Evolutionary conservation across 768 basidiomycete species (phyloP), one percentile per base, ranked within the genome.

Genomic region (Boletus sp.): DNA sequence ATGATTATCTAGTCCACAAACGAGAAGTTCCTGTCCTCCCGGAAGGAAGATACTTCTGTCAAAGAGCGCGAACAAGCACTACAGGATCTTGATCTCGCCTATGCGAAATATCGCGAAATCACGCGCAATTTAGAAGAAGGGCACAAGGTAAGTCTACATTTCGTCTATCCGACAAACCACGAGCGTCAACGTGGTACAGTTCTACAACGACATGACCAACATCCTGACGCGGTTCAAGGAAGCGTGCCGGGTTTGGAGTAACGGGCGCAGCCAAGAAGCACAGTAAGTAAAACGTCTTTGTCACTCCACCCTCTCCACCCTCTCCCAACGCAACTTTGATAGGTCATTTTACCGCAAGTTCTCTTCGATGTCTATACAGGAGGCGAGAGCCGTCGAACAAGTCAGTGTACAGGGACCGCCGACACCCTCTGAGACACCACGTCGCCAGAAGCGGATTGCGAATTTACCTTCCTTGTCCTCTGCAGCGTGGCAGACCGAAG

Each of bases 51-150:
- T 63, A 80, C 86, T 1, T 73, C 78, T 11, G 78, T 93, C 15
- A 90, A 89, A 63, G 86, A 85, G 44, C 81, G 97, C 15, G 93
- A 96, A 71, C 75, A 80, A 55, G 89, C 86, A 0, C 71, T 98
- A 27, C 91, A 92, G 65, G 82, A 83, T 13, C 82, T 96, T 40
- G 92, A 96, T 58, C 70, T 87, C 11, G 90, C 94, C 0, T 90
- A 90, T 70, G 85, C 85, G 72, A 93, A 92, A 64, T 97, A 93
- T 70, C 77, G 80, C 50, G 95, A 98, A 67, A 88, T 97, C 14
- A 78, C 76, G 2, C 80, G 82, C 47, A 94, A 98, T 70, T 74
- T 97, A 7, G 85, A 90, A 38, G 96, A 98, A 66, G 95, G 95
- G 6, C 78, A 89, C 62, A 88, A 91, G 75, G 93, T 88, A 60